Conservation (phyloP, 495 filamentous ascomycete genomes). For the Penicillium maclennaniae region DNA sequence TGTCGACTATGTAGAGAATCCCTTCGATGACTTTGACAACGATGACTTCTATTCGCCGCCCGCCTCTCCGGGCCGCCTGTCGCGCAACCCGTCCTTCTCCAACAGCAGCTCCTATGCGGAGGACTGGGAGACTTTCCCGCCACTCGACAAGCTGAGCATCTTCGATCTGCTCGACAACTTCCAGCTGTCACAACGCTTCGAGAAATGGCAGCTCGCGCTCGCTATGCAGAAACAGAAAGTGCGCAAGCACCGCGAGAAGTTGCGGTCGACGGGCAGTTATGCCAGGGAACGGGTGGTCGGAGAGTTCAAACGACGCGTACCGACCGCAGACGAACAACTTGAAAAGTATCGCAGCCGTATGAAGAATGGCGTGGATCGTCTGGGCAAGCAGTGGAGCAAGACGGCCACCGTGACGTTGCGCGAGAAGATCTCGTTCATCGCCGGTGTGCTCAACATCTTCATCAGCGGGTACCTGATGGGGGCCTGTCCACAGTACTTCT, state of each 20-base stretch:
- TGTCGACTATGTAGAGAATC: slow-evolving; percentile 10
- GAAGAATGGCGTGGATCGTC: slow-evolving; percentile 78
- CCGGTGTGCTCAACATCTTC: slow-evolving; percentile 93
- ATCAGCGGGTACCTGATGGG: slow-evolving; percentile 93
- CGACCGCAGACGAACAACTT: slow-evolving; percentile 85
- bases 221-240: slow-evolving; percentile 81
- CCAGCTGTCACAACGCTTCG: slow-evolving; percentile 79
- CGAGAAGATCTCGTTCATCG: slow-evolving; percentile 95
- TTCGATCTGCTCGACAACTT: slow-evolving; percentile 95
- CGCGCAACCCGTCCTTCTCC: slow-evolving; percentile 71
- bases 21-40: slow-evolving; percentile 22
- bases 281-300: slow-evolving; percentile 75
- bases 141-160: slow-evolving; percentile 85
- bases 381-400: slow-evolving; percentile 83
- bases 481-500: slow-evolving; percentile 78
- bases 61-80: slow-evolving; percentile 44
- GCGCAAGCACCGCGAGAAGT: slow-evolving; percentile 71
- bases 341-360: slow-evolving; percentile 86
- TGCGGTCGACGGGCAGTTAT: slow-evolving; percentile 54
- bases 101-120: slow-evolving; percentile 76
- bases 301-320: slow-evolving; percentile 78
- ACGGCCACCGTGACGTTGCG: slow-evolving; percentile 79
- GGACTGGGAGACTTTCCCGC: slow-evolving; percentile 83
- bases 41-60: slow-evolving; percentile 39
- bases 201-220: slow-evolving; percentile 78